Base-by-base conservation (phyloP, 2,329 filamentous ascomycete species). In the Cladosporium sp. region DNA sequence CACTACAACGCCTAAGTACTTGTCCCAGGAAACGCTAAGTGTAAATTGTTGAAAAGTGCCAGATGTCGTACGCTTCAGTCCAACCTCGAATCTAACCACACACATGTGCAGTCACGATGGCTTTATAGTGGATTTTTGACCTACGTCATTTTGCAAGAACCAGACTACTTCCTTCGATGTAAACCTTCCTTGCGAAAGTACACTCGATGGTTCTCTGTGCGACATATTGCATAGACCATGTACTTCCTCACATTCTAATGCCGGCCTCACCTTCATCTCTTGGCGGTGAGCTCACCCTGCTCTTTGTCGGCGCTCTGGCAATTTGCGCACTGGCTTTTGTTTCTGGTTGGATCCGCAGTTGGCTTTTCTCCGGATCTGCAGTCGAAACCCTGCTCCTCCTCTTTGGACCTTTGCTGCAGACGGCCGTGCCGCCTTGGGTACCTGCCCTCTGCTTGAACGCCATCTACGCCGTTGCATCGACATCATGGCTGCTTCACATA, bases 401-500 rank as follows among this genome's bases (percentile, higher is more conserved):
- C 23, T 74, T 69, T 84, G 3, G 58, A 16, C 43, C 48, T 51
- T 43, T 34, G 26, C 28, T 51, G 21, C 58, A 61, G 32, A 4
- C 43, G 39, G 32, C 84, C 82, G 82, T 77, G 79, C 1, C 68
- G 84, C 2, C 75, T 84, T 59, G 72, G 79, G 2, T 79, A 79
- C 0, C 67, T 84, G 25, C 83, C 84, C 67, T 72, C 84, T 5
- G 26, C 43, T 32, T 61, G 10, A 57, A 61, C 43, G 28, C 23
- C 26, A 65, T 75, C 0, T 85, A 84, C 68, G 77, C 78, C 3
- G 73, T 85, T 11, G 79, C 77, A 56, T 77, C 82, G 14, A 85
- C 82, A 16, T 85, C 83, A 68, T 85, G 83, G 83, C 78, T 85
- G 1, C 75, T 85, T 0, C 81, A 81, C 63, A 78, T 77, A 69